Evolutionary conservation across 306 rosid species (phyloP), one percentile per base, ranked within the genome.

Genomic region (Lotus japonicus): DNA sequence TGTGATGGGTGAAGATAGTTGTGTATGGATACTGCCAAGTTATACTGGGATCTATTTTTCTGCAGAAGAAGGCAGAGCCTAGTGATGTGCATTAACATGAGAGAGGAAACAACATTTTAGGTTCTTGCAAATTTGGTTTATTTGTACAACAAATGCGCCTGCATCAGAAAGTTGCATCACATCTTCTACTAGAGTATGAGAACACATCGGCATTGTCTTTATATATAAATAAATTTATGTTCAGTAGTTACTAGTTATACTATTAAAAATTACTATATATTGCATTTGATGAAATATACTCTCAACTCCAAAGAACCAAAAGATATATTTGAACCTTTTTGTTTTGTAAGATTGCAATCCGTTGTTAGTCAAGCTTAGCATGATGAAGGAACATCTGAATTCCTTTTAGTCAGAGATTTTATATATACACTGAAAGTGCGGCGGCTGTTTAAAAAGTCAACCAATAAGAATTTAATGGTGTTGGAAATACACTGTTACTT

Each of bases 1-100:
- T n/a, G n/a, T n/a, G n/a, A n/a, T n/a, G n/a, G n/a, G n/a, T n/a
- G n/a, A n/a, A n/a, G n/a, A n/a, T n/a, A n/a, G n/a, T n/a, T n/a
- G n/a, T n/a, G n/a, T n/a, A n/a, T n/a, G n/a, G n/a, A n/a, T n/a
- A n/a, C n/a, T n/a, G n/a, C n/a, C n/a, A n/a, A n/a, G 90, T 94
- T 51, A 70, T 94, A 16, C 70, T 94, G 50, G 98, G 98, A 70
- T 86, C 98, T 48, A 73, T 90, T 12, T 80, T 86, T 55, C 82
- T 90, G 45, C 86, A 75, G 80, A 86, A 79, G 74, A 90, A 82
- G 83, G 31, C 79, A 23, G 98, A 88, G 68, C 69, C 79, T 70
- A 75, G 61, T 74, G 82, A 59, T 68, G 72, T 86, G 80, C 87
- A 80, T 63, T 87, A 83, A 66, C 83, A 59, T 76, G 36, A 61